A percentile compares a stretch with the other conserved stretches of the same genome.
Conservation (phyloP, 768 basidiomycete genomes). For the Termitomyces sp. region DNA sequence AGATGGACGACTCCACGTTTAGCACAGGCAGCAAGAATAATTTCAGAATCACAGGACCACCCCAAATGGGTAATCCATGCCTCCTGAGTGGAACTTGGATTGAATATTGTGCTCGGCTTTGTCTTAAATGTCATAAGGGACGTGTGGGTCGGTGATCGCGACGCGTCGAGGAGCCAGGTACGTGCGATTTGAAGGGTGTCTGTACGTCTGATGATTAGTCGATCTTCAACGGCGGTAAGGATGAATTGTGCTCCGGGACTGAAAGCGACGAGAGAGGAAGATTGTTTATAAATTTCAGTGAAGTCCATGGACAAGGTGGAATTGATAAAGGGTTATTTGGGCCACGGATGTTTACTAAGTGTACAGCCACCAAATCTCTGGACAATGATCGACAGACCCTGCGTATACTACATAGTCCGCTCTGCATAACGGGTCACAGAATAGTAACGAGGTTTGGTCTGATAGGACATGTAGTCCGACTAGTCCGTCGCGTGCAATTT, state of each 20-base stretch:
- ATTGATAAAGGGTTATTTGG: too few species aligned
- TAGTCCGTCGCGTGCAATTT: too few species aligned
- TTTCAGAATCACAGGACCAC: slow-evolving; percentile 89
- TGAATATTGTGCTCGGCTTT: slow-evolving; percentile 20
- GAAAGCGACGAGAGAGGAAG: slow-evolving; percentile 65
- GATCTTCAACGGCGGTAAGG: slow-evolving; percentile 71
- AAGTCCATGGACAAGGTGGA: slow-evolving; percentile 57
- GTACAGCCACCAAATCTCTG: too few species aligned
- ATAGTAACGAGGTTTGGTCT: too few species aligned
- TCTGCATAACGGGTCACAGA: too few species aligned
- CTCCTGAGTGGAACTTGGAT: slow-evolving; percentile 20
- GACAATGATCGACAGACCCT: too few species aligned
- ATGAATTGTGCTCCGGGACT: slow-evolving; percentile 87
- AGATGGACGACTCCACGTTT: slow-evolving; percentile 67
- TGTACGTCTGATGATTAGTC: slow-evolving; percentile 77
- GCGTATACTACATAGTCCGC: too few species aligned
- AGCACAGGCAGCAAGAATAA: slow-evolving; percentile 76
- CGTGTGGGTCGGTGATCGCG: slow-evolving; percentile 44
- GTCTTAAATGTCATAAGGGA: slow-evolving; percentile 30
- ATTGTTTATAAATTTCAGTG: slow-evolving; percentile 78
- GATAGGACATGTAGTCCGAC: too few species aligned
- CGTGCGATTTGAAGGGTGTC: slow-evolving; percentile 80
- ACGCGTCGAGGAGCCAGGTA: slow-evolving; percentile 65
- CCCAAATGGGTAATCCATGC: slow-evolving; percentile 64
- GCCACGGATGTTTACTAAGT: too few species aligned